A percentile compares a stretch with the other conserved stretches of the same genome.
Evolutionary conservation across 164 flowering plant genomes (phyloP).

Genomic region (Vitis rupestris): DNA sequence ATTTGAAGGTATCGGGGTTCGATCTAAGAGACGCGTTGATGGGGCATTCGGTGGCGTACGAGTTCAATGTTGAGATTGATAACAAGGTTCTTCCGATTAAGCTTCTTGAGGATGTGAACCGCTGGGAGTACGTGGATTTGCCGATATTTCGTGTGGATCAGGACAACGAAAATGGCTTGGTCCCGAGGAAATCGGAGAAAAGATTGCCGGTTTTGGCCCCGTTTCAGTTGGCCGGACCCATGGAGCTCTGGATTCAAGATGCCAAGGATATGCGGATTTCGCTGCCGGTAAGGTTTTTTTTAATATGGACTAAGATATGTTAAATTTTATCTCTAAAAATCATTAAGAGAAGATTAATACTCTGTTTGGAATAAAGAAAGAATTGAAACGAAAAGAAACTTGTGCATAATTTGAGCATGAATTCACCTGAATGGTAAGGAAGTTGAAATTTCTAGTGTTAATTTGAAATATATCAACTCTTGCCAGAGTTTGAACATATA

Average conservation of each 20-base stretch:
- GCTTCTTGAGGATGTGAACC: slow-evolving; percentile 81
- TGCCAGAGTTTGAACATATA: no score
- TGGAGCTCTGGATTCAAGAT: slow-evolving; percentile 98
- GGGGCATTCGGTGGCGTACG: slow-evolving; percentile 81
- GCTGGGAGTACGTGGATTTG: slow-evolving; percentile 87
- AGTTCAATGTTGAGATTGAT: slow-evolving; percentile 77
- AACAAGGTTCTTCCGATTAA: slow-evolving; percentile 73
- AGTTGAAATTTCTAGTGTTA: no score
- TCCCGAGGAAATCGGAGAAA: slow-evolving; percentile 25
- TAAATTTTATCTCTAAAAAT: background rate
- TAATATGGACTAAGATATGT: background rate
- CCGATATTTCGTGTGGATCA: slow-evolving; percentile 64
- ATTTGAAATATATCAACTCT: no score
- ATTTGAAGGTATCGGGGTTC: slow-evolving; percentile 74
- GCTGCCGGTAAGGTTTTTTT: slow-evolving; percentile 55
- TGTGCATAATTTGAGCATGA: no score
- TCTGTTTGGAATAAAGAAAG: background rate
- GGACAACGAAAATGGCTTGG: slow-evolving; percentile 44
- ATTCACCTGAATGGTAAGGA: no score
- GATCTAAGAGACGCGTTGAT: slow-evolving; percentile 76
- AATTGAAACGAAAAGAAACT: no score
- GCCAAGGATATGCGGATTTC: slow-evolving; percentile 83
- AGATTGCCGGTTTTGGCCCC: slow-evolving; percentile 77
- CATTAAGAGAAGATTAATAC: background rate
- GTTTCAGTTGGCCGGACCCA: slow-evolving; percentile 92